Conservation (phyloP, 2,329 filamentous ascomycete genomes). For the Tolypocladium pustulatum region DNA sequence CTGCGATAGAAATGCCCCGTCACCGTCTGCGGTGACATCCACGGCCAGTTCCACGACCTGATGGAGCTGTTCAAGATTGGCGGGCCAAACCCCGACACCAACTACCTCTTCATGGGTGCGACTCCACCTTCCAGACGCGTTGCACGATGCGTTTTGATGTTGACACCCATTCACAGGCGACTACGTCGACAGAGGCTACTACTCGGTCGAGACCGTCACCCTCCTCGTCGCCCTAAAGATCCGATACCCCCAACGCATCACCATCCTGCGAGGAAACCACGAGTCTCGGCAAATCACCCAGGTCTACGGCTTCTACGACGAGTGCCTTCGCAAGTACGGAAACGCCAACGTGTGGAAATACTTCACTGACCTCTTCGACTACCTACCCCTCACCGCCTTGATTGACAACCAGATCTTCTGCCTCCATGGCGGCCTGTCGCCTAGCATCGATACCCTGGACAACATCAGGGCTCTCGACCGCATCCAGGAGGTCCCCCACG, state of each 20-base stretch:
- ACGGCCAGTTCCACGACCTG: constrained; percentile 96
- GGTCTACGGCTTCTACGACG: constrained; percentile 98
- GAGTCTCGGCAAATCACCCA: constrained; percentile 98
- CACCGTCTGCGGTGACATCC: constrained; percentile 97
- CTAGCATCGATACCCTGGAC: constrained; percentile 90
- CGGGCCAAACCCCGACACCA: constrained; percentile 94
- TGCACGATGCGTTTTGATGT: neutral
- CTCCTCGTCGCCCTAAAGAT: constrained; percentile 96
- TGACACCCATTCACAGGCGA: constrained; percentile 50
- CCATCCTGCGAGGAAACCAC: constrained; percentile 96
- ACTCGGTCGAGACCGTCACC: constrained; percentile 96
- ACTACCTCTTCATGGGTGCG: constrained; percentile 98
- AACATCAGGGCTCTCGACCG: constrained; percentile 93
- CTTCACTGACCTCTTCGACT: constrained; percentile 98
- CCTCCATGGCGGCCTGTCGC: constrained; percentile 90
- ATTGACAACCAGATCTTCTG: constrained; percentile 99
- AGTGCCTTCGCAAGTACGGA: constrained; percentile 96
- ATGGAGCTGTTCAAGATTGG: constrained; percentile 99
- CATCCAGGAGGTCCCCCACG: constrained; percentile 96
- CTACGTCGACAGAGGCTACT: constrained; percentile 97
- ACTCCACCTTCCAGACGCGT: constrained; percentile 1
- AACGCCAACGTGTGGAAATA: constrained; percentile 99
- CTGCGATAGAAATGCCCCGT: constrained; percentile 80
- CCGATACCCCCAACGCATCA: constrained; percentile 94
- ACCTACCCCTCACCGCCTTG: constrained; percentile 89